Evolutionary conservation across 176 grass and related monocot genomes (phyloP).

Genomic region (Thinopyrum elongatum): DNA sequence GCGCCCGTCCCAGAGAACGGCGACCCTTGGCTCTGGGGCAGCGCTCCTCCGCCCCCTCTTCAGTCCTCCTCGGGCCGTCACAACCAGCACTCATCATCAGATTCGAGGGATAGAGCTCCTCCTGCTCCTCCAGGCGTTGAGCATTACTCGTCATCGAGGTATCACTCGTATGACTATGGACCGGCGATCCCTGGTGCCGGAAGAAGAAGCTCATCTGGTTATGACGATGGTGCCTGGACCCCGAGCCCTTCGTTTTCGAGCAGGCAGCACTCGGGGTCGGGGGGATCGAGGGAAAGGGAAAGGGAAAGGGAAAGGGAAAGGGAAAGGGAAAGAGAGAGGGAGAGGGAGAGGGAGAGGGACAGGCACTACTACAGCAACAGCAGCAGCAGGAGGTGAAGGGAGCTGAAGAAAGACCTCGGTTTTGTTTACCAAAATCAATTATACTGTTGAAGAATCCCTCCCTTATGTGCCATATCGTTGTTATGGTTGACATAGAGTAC

Average conservation of each 20-base stretch:
- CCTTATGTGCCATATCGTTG: too few relatives aligned
- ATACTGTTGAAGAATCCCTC: not conserved
- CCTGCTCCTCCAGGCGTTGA: slow-evolving; percentile 33
- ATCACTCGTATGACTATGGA: slow-evolving; percentile 51
- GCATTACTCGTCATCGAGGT: slow-evolving; percentile 55
- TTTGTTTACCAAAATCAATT: too few relatives aligned
- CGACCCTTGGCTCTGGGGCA: slow-evolving; percentile 68
- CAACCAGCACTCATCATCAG: slow-evolving; percentile 13
- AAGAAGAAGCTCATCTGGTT: slow-evolving; percentile 43
- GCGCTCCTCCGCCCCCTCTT: slow-evolving; percentile 39
- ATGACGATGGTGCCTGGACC: slow-evolving; percentile 40
- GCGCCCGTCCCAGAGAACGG: slow-evolving; percentile 78
- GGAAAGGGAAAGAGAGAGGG: not conserved
- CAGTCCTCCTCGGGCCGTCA: slow-evolving; percentile 18
- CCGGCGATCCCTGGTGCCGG: slow-evolving; percentile 29
- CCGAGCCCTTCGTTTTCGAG: slow-evolving; percentile 19
- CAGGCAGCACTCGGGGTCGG: slow-evolving; percentile 30
- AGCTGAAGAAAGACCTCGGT: not conserved
- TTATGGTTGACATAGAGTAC: too few relatives aligned
- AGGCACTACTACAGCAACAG: slow-evolving; percentile 23
- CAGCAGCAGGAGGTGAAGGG: slow-evolving; percentile 44
- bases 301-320: slow-evolving; percentile 48
- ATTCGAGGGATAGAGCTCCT: slow-evolving; percentile 43
- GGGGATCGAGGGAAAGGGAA: slow-evolving; percentile 46
- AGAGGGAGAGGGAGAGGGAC: slow-evolving; percentile 34